phyloP scores from a whole-genome alignment of 129 eudicot genomes.

The Sambucus nigra region DNA sequence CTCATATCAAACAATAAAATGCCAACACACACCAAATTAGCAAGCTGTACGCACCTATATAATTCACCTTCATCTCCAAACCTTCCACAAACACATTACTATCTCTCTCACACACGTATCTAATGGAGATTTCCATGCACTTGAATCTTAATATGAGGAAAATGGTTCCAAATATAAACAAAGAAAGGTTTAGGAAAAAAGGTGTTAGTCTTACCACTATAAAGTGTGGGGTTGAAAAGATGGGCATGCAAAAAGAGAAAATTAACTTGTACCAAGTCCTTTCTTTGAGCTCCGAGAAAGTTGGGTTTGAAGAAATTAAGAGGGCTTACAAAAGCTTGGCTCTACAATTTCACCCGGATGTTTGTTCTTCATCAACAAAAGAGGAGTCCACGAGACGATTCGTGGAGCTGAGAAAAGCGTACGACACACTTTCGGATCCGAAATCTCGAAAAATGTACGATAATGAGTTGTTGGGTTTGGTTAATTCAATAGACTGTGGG shows the following conservation, averaged over 20 bases:
- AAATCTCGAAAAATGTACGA: constrained; percentile 28
- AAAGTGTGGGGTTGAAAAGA: constrained; percentile 17
- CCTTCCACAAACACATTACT: too few species aligned
- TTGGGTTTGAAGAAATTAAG: constrained; percentile 32
- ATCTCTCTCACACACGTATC: too few species aligned
- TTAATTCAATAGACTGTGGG: constrained; percentile 9
- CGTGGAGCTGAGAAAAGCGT: constrained; percentile 32
- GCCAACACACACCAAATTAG: too few species aligned
- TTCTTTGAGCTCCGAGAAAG: constrained; percentile 18
- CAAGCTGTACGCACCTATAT: too few species aligned
- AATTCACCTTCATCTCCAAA: too few species aligned
- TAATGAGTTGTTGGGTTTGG: constrained; percentile 25
- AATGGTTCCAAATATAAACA: not conserved
- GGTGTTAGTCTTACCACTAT: constrained; percentile 5
- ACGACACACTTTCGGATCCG: constrained; percentile 51
- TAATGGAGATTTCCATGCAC: not conserved
- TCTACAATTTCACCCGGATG: constrained; percentile 45
- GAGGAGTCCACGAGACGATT: constrained; percentile 43
- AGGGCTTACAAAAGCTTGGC: constrained; percentile 44
- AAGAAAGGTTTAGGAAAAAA: constrained; percentile 3
- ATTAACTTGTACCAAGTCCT: constrained; percentile 20
- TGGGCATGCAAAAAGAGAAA: constrained; percentile 9
- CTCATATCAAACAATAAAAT: too few species aligned
- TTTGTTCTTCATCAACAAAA: constrained; percentile 25
- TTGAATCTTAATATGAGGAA: constrained; percentile 13